Conservation (phyloP, 2,329 filamentous ascomycete genomes). For the Alternaria brassicae region DNA sequence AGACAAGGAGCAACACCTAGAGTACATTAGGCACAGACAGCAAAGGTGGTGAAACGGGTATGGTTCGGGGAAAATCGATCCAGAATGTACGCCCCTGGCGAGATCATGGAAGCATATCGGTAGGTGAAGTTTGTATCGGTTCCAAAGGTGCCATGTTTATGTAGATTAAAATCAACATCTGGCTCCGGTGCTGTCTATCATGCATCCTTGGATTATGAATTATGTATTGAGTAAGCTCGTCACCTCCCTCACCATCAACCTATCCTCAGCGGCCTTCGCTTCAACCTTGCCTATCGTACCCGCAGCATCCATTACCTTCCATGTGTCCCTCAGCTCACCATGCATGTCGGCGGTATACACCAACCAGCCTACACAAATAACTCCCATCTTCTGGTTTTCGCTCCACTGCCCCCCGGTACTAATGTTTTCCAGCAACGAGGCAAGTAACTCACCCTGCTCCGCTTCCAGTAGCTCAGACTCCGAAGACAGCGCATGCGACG, state of each 20-base stretch:
- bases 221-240: conserved; percentile 40
- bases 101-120: too few species aligned
- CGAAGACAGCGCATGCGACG: conserved; percentile 17
- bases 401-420: conserved; percentile 55
- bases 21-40: too few species aligned
- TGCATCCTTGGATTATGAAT: too few species aligned
- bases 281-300: conserved; percentile 60
- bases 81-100: too few species aligned
- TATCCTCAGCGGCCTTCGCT: conserved; percentile 35
- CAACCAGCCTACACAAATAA: conserved; percentile 78
- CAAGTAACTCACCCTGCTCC: conserved; percentile 81
- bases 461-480: conserved; percentile 64
- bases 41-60: too few species aligned
- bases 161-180: too few species aligned
- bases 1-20: too few species aligned
- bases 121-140: too few species aligned
- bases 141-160: too few species aligned
- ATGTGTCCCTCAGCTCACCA: conserved; percentile 81
- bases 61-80: too few species aligned
- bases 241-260: conserved; percentile 47
- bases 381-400: conserved; percentile 78
- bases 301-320: conserved; percentile 76
- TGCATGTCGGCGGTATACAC: conserved; percentile 73
- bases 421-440: conserved; percentile 80
- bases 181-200: too few species aligned